Base-by-base conservation (phyloP, 2,329 filamentous ascomycete species). In the Fusarium robinianum region DNA sequence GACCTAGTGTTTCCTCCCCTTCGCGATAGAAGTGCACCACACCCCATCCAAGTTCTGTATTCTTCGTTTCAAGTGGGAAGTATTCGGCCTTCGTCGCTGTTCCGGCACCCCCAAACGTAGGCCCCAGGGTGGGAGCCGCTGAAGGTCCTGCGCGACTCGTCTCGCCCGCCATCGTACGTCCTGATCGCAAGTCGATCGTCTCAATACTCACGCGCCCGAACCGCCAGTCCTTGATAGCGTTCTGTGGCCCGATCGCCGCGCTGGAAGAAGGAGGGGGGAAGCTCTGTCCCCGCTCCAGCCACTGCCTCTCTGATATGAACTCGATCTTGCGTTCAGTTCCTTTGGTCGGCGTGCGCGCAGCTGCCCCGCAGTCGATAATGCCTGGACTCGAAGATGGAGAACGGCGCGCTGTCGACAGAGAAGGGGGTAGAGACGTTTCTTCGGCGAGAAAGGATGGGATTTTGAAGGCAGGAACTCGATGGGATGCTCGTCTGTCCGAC, bases 11-110 rank as follows among this genome's bases (percentile, higher is more conserved):
- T 66, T 95, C 88, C 46, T 90, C 81, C 2, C 80, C 81, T 67
- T 97, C 92, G 8, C 91, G 82, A 66, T 96, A 99, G 18, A 99
- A 79, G 66, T 96, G 94, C 3, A 99, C 90, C 10, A 97, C 83
- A 2, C 94, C 94, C 86, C 90, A 96, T 27, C 90, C 88, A 2
- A 90, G 77, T 47, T 95, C 87, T 1, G 89, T 90, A 41, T 86
- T 82, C 58, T 77, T 81, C 11, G 83, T 80, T 42, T 85, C 80
- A 1, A 92, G 75, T 1, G 87, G 84, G 14, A 88, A 72, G 63
- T 86, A 95, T 51, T 81, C 78, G 5, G 89, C 94, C 66, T 91
- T 96, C 1, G 91, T 95, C 46, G 88, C 85, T 36, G 86, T 81
- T 5, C 87, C 88, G 5, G 81, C 77, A 17, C 76, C 74, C 7